Base-by-base conservation (phyloP, 1,284 basidiomycete genomes). In the Boletus sp. region DNA sequence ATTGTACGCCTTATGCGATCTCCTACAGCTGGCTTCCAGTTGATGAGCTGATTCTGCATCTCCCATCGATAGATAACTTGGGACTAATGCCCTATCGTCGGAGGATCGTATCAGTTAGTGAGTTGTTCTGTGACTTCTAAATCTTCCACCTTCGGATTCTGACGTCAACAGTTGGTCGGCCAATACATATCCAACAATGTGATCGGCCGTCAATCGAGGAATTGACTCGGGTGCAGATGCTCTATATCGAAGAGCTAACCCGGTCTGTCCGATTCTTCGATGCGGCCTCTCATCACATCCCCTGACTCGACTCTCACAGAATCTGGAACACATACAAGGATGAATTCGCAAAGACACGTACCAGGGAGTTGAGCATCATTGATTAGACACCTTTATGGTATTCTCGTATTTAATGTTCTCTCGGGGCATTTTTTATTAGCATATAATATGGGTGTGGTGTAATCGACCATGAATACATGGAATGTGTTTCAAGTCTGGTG, bases 241-340 rank as follows among this genome's bases (percentile, higher is more conserved):
- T 83, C 61, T 99, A 99, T 73, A 98, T 99, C 61, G 89, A 90
- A 55, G 96, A 98, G 73, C 78, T 98, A 29, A 89, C 90, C 68
- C 80, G 92, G 94, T 94, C 56, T 45, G 82, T 71, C 33, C 22
- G 1, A 6, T 15, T 49, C 39, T 42, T 44, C 27, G 12, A 37
- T 11, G 20, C 41, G 31, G n/a, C 31, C 48, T 8, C 35, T 24
- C 5, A 13, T 35, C 50, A 16, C 7, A 3, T 31, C 48, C 22
- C 5, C 49, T 59, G 24, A 59, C 33, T 33, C 18, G 1, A 35
- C 27, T 11, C 29, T 24, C 9, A 15, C 67, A 95, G 94, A 52
- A 96, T 97, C 65, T 98, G 95, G 95, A 84, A 98, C 70, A 86
- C 88, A 24, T 95, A 98, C 80, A 97, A 97, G 73, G 88, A 94